Conservation (phyloP, 169 alveolate species). For the Theileria parva region DNA sequence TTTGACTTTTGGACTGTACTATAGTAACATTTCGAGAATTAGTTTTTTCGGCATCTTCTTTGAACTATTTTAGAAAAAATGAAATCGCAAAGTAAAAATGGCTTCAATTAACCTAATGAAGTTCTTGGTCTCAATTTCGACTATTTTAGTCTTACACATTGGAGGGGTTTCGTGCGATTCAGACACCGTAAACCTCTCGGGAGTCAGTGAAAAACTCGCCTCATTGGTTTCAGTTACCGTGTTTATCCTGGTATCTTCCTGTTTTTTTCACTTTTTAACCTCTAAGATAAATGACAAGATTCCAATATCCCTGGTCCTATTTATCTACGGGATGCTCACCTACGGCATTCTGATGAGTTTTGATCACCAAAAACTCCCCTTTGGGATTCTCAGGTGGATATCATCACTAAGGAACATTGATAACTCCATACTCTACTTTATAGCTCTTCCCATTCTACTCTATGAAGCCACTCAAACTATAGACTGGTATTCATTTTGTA, state of each 20-base stretch:
- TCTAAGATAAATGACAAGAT: conserved; percentile 73
- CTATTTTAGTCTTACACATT: not conserved
- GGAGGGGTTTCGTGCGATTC: not conserved
- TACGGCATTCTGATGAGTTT: conserved; percentile 65
- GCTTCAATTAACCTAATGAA: not conserved
- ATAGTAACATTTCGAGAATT: not conserved
- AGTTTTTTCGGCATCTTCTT: not conserved
- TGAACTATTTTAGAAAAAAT: not conserved
- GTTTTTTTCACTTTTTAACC: conserved; percentile 70
- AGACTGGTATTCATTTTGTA: conserved; percentile 83
- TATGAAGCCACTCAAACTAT: conserved; percentile 87
- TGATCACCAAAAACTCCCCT: conserved; percentile 43
- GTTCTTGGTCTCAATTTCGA: not conserved
- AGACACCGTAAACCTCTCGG: conserved; percentile 21
- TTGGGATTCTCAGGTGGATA: conserved; percentile 57
- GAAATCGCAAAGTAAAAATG: not conserved
- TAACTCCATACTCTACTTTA: conserved; percentile 77
- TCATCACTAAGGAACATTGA: conserved; percentile 70
- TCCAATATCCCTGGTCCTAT: conserved; percentile 76
- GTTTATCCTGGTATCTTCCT: conserved; percentile 71
- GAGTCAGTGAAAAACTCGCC: conserved; percentile 63
- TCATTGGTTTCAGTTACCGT: conserved; percentile 61
- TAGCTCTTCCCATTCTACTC: conserved; percentile 80
- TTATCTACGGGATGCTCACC: conserved; percentile 74
- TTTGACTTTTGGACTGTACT: not conserved